Base-by-base conservation (phyloP, 345 rosid species). In the Cardiospermum halicacabum region DNA sequence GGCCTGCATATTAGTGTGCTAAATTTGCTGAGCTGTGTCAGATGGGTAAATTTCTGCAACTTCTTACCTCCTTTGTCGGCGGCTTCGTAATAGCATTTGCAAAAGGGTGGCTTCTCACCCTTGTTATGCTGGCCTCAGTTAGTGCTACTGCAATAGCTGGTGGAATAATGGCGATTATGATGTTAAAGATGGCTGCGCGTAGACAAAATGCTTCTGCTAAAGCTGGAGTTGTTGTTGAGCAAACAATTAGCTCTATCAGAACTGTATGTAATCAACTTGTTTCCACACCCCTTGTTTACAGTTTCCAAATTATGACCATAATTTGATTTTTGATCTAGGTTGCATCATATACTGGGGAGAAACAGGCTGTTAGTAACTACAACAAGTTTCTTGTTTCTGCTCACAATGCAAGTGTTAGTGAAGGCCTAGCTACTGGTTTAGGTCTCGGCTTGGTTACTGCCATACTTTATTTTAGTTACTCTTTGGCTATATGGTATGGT, bases 311-410 rank as follows among this genome's bases (percentile, higher is more conserved):
- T 56, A 39, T 58, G 66, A 21, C 34, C 21, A 37, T 64, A 19
- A 39, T 47, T 56, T 40, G 22, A 30, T 58, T 8, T n/a, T n/a
- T n/a, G n/a, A 42, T 79, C 63, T 71, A 89, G 96, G 96, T 92
- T 62, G 98, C 88, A 4, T 85, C 98, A 2, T 92, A 85, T 69
- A 92, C 96, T 0, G 95, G 96, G 60, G 96, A 92, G 81, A 85
- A 84, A 71, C 84, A 69, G 74, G 95, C 98, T 2, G 76, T 85
- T 18, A 60, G 68, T 47, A 69, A 62, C 43, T 91, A 87, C 78
- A 80, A 82, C 57, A 76, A 83, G 65, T 77, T 69, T 62, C 85
- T 91, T 18, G 81, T 68, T 9, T 39, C 77, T 42, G 89, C 96
- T 53, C 85, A 92, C 65, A 84, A 69, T 32, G 82, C 96, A 56